Conservation (phyloP, 2,329 filamentous ascomycete genomes). For the Phialophora macrospora region DNA sequence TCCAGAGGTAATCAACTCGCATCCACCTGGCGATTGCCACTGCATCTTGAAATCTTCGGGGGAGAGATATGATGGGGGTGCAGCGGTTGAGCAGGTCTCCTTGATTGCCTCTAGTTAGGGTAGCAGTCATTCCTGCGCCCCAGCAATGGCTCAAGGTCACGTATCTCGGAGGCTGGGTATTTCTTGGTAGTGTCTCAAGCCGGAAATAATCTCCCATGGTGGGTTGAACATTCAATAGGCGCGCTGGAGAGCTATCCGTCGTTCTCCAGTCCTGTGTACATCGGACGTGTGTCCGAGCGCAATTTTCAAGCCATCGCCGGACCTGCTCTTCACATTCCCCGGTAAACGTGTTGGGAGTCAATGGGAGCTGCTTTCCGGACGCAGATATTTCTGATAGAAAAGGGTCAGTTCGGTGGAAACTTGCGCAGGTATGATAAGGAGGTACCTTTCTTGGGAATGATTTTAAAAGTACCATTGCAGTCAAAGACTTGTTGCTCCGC, state of each 20-base stretch:
- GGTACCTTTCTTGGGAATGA: background rate
- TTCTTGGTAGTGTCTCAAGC: background rate
- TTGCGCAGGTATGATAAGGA: no score
- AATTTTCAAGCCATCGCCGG: slow-evolving; percentile 4
- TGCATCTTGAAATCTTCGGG: slow-evolving; percentile 1
- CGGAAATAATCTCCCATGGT: background rate
- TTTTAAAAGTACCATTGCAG: background rate
- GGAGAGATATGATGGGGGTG: background rate
- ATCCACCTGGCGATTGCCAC: slow-evolving; percentile 8
- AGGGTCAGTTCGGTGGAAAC: background rate
- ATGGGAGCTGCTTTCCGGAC: background rate
- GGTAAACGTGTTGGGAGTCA: background rate
- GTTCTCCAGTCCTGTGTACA: background rate
- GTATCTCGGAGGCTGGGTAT: background rate
- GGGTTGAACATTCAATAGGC: background rate
- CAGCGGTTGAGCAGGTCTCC: background rate
- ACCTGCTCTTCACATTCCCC: background rate
- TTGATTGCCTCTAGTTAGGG: background rate
- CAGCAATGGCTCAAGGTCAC: slow-evolving; percentile 9
- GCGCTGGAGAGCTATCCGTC: background rate
- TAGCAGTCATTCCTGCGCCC: background rate
- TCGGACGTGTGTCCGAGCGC: background rate
- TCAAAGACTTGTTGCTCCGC: background rate
- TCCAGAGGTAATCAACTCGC: background rate
- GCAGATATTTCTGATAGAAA: background rate